A percentile compares a stretch with the other conserved stretches of the same genome.
phyloP scores from a whole-genome alignment of 1,284 basidiomycete genomes.

The Xerocomus amazonicus region DNA sequence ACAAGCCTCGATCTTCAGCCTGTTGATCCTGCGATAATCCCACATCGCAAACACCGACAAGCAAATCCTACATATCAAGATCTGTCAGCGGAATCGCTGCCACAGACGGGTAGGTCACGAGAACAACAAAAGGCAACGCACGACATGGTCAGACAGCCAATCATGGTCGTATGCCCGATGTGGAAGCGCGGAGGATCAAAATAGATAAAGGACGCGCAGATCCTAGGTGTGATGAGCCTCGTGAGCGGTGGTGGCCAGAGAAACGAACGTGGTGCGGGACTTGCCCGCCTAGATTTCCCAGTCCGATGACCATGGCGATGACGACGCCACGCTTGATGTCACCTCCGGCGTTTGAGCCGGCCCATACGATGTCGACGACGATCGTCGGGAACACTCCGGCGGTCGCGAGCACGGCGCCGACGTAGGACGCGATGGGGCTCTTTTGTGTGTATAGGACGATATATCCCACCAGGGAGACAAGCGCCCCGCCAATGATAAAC shows the following conservation, averaged over 20 bases:
- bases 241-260: background rate
- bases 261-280: background rate
- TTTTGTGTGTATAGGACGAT: conserved; percentile 40
- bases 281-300: conserved; percentile 51
- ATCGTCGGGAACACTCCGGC: conserved; percentile 52
- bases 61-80: conserved; percentile 1
- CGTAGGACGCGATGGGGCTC: conserved; percentile 40
- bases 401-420: conserved; percentile 49
- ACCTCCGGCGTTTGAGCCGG: conserved; percentile 53
- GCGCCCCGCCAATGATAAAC: conserved; percentile 38
- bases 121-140: conserved; percentile 7
- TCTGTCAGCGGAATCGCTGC: background rate
- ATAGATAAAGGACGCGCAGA: conserved; percentile 43
- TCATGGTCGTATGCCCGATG: conserved; percentile 46
- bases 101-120: background rate
- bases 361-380: conserved; percentile 55
- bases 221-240: conserved; percentile 14
- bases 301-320: conserved; percentile 51
- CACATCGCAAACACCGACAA: conserved; percentile 36
- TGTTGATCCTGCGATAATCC: conserved; percentile 40
- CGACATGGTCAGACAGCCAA: conserved; percentile 44
- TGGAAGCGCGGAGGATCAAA: conserved; percentile 43
- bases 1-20: conserved; percentile 40
- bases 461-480: conserved; percentile 44
- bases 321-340: conserved; percentile 50